Conservation (phyloP, 2,329 filamentous ascomycete genomes). For the Colletotrichum higginsianum region DNA sequence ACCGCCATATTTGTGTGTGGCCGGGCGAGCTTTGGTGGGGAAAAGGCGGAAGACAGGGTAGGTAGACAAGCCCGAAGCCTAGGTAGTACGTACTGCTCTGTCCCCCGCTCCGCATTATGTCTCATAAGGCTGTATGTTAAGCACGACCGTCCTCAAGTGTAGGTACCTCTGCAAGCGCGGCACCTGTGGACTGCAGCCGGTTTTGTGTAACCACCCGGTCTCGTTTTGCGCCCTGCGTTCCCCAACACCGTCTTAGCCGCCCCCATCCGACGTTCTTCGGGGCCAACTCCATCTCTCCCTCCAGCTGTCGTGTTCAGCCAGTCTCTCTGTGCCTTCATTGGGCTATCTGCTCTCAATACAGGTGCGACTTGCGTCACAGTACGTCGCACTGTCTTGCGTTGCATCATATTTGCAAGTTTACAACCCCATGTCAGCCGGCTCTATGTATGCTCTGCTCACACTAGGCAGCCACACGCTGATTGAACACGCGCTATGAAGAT, state of each 20-base stretch:
- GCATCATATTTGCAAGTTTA: neutral
- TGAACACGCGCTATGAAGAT: neutral
- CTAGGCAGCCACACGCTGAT: conserved; percentile 1
- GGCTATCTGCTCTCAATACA: neutral
- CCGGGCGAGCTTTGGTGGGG: conserved; percentile 27
- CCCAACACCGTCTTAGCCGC: neutral
- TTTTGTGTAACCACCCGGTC: conserved; percentile 23
- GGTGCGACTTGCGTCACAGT: neutral
- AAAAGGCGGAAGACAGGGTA: conserved; percentile 35
- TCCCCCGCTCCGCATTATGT: neutral
- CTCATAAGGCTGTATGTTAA: no score
- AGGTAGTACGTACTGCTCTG: neutral
- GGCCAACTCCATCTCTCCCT: neutral
- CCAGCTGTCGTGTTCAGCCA: neutral
- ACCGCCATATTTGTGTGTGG: conserved; percentile 30
- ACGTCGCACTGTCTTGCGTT: neutral
- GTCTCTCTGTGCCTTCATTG: neutral
- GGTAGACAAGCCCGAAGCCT: neutral
- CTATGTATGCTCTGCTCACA: neutral
- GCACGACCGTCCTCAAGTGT: conserved; percentile 10
- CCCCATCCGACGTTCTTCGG: neutral
- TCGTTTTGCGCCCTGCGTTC: neutral
- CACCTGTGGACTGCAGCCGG: neutral
- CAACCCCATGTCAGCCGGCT: neutral
- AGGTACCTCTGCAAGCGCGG: neutral